Evolutionary conservation across 225 moss, liverwort and hornwort species (phyloP).

Genomic region (Rhytidiadelphus loreus): DNA sequence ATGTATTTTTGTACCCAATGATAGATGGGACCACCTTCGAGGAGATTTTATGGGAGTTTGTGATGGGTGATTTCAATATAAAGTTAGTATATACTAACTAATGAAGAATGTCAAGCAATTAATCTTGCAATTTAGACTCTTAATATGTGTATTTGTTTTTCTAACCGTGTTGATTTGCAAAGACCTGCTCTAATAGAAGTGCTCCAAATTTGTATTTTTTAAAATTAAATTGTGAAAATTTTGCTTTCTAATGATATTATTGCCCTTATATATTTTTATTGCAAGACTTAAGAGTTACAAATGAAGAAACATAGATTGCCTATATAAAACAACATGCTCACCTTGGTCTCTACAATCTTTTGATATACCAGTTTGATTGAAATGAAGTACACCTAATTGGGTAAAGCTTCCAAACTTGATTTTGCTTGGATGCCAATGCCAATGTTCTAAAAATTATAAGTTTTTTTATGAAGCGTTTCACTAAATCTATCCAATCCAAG

Average conservation of each 20-base stretch:
- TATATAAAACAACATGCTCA: accelerated
- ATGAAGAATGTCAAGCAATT: neutral
- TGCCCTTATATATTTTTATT: neutral
- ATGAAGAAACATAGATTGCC: neutral
- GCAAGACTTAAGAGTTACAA: neutral
- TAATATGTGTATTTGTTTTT: neutral
- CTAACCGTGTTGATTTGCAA: neutral
- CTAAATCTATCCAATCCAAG: neutral
- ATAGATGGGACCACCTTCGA: neutral
- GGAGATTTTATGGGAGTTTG: neutral
- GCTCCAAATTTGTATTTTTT: neutral
- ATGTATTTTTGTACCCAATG: neutral
- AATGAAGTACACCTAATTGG: neutral
- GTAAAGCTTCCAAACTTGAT: neutral
- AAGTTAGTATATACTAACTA: neutral
- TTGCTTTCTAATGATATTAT: neutral
- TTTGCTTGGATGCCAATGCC: neutral
- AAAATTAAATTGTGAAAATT: neutral
- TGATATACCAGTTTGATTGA: neutral
- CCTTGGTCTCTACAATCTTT: neutral
- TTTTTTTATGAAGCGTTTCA: neutral
- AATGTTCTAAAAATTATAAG: neutral
- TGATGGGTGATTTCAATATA: neutral
- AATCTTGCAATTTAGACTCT: neutral
- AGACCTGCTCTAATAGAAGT: neutral